Base-by-base conservation (phyloP, 108 stramenopile species). In the Nannochloropsis gaditana region DNA sequence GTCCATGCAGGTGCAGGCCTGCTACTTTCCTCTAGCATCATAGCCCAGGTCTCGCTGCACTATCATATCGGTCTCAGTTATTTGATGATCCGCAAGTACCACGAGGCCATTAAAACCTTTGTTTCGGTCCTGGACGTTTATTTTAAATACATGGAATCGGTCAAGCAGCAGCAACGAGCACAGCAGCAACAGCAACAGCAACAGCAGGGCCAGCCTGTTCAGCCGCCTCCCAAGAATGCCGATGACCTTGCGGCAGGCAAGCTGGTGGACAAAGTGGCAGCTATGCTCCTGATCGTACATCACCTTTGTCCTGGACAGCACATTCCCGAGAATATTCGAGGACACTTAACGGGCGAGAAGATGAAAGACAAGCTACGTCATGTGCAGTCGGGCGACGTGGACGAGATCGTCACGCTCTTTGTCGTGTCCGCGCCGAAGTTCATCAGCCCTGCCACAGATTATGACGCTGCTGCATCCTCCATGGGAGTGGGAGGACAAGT, bases 11-110 rank as follows among this genome's bases (percentile, higher is more conserved):
- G 45, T 42, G 21, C 87, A 83, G 80, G 82, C 45, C 87, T 87
- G 47, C 87, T 90, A 41, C 89, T 90, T 80, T 83, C 88, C 86
- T 90, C 82, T 83, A 88, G 92, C 45, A 93, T 97, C 82, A 93
- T 95, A 85, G 91, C 93, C 42, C 92, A 95, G 47, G 84, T 98
- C 44, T 95, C 94, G 86, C 83, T 97, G 79, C 89, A 93, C 45
- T 98, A 98, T 87, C 97, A 99, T 92, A 93, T 93, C 9, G 97
- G 98, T 19, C 93, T 98, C 10, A 85, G 92, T 50, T 95, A 93
- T 87, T 89, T 99, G 84, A 96, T 98, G 96, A 86, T 98, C 81
- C 91, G 95, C 83, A 93, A 97, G 42, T 97, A 97, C 92, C 94
- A 94, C 83, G 98, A 99, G 89, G 94, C 98, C 21, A 89, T 93